phyloP scores from a whole-genome alignment of 495 filamentous ascomycete species.

The Penicillium flavigenum region DNA sequence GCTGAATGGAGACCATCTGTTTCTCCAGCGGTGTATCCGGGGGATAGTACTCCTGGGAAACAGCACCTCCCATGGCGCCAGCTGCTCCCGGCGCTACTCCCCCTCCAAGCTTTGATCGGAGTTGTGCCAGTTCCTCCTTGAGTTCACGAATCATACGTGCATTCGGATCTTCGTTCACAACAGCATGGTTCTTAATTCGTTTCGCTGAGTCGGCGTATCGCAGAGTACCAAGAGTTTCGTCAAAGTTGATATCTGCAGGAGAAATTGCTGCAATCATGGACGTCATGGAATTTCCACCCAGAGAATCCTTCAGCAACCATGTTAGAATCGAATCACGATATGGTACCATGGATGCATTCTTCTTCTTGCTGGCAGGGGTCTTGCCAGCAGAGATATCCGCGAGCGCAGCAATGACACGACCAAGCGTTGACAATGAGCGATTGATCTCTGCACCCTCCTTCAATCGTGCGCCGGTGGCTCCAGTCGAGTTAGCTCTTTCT shows the following conservation, averaged over 20 bases:
- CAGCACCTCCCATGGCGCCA: constrained; percentile 38
- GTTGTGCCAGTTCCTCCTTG: constrained; percentile 87
- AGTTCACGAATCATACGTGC: constrained; percentile 97
- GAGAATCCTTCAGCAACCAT: constrained; percentile 95
- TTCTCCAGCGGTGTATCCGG: constrained; percentile 89
- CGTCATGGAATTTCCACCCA: constrained; percentile 98
- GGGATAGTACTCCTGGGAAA: constrained; percentile 77
- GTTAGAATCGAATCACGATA: constrained; percentile 97
- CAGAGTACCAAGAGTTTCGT: constrained; percentile 93
- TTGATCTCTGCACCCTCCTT: constrained; percentile 99
- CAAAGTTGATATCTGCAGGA: constrained; percentile 98
- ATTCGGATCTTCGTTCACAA: constrained; percentile 98
- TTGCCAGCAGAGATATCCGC: constrained; percentile 79
- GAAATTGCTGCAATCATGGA: constrained; percentile 99
- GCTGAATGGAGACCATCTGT: constrained; percentile 93
- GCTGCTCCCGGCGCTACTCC: constrained; percentile 50
- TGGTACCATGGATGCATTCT: constrained; percentile 80
- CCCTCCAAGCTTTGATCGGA: constrained; percentile 82
- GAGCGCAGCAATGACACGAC: constrained; percentile 95
- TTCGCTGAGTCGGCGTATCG: constrained; percentile 98
- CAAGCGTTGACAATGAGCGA: constrained; percentile 90
- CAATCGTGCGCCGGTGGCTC: constrained; percentile 89
- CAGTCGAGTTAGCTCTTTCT: constrained; percentile 92
- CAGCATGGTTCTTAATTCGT: constrained; percentile 99
- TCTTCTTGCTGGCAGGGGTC: constrained; percentile 71